These are phyloP conservation scores for Sphagnurus paluster DNA, from an alignment of 1,284 basidiomycete species.

Conservation along the genomic window DNA sequence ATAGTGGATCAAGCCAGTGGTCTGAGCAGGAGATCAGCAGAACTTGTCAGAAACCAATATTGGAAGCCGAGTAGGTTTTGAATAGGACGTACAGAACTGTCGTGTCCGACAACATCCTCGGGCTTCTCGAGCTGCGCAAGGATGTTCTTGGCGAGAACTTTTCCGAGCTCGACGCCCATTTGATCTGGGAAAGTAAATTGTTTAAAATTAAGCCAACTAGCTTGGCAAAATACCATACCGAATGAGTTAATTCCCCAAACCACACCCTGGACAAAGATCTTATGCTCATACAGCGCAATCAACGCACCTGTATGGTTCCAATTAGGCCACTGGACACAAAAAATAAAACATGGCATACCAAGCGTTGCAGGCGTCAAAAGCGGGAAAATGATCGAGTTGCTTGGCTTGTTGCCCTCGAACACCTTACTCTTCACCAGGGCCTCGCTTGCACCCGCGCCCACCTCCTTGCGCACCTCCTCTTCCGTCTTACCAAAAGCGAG, in stretches of 20 bases:
- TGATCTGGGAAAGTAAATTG: slow-evolving; percentile 52
- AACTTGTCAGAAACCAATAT: no score
- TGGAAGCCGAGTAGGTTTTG: no score
- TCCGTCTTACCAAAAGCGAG: slow-evolving; percentile 98
- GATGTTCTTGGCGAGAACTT: slow-evolving; percentile 95
- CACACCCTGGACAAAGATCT: slow-evolving; percentile 97
- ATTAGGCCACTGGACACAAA: no score
- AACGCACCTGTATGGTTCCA: no score
- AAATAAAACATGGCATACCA: not conserved
- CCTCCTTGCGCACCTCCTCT: slow-evolving; percentile 82
- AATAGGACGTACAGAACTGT: slow-evolving; percentile 85
- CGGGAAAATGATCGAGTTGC: slow-evolving; percentile 96
- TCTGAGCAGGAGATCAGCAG: slow-evolving; percentile 48
- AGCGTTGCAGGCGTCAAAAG: slow-evolving; percentile 89
- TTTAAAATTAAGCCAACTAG: not conserved
- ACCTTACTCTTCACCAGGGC: slow-evolving; percentile 95
- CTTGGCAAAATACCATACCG: slow-evolving; percentile 51
- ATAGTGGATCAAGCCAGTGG: slow-evolving; percentile 91
- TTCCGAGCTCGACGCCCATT: slow-evolving; percentile 97
- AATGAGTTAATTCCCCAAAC: slow-evolving; percentile 99
- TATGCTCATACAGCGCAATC: slow-evolving; percentile 97
- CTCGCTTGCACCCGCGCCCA: slow-evolving; percentile 76
- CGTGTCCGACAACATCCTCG: slow-evolving; percentile 88
- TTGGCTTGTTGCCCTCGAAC: slow-evolving; percentile 96
- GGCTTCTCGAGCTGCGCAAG: slow-evolving; percentile 82